phyloP scores from a whole-genome alignment of 805 yeast species.

The Pichia nakasei region DNA sequence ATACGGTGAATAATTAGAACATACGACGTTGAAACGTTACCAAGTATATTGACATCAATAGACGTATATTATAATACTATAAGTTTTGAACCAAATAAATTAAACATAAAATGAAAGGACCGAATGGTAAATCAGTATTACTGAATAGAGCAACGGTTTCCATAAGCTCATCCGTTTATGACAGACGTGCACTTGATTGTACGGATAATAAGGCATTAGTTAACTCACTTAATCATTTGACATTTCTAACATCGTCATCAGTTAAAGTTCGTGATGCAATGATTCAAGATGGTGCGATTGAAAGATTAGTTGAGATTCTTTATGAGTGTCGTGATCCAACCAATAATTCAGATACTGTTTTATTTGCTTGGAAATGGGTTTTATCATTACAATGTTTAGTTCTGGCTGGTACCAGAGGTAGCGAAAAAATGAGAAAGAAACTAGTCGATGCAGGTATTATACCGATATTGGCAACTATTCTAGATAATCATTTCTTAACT shows the following conservation, averaged over 20 bases:
- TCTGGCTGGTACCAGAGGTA: constrained; percentile 85
- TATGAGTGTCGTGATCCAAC: constrained; percentile 57
- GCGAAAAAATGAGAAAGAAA: constrained; percentile 74
- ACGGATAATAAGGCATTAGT: constrained; percentile 85
- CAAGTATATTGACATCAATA: no score
- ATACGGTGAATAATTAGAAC: no score
- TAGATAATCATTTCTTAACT: constrained; percentile 66
- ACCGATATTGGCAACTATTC: constrained; percentile 83
- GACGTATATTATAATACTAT: no score
- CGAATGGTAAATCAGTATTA: constrained; percentile 71
- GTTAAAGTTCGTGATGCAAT: constrained; percentile 87
- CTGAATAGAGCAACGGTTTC: constrained; percentile 88
- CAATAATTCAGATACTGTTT: constrained; percentile 35
- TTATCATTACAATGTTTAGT: constrained; percentile 88
- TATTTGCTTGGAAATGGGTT: constrained; percentile 94
- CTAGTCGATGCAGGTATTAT: constrained; percentile 88
- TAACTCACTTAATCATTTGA: constrained; percentile 82
- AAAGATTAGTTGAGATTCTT: constrained; percentile 74
- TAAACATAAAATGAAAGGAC: constrained; percentile 60
- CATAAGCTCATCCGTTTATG: constrained; percentile 82
- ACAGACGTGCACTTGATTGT: constrained; percentile 85
- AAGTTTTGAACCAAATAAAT: no score
- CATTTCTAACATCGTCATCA: constrained; percentile 77
- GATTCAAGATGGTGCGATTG: constrained; percentile 85
- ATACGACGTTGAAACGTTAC: no score